Conservation (phyloP, 2,329 filamentous ascomycete species). For the Aaosphaeria arxii region DNA sequence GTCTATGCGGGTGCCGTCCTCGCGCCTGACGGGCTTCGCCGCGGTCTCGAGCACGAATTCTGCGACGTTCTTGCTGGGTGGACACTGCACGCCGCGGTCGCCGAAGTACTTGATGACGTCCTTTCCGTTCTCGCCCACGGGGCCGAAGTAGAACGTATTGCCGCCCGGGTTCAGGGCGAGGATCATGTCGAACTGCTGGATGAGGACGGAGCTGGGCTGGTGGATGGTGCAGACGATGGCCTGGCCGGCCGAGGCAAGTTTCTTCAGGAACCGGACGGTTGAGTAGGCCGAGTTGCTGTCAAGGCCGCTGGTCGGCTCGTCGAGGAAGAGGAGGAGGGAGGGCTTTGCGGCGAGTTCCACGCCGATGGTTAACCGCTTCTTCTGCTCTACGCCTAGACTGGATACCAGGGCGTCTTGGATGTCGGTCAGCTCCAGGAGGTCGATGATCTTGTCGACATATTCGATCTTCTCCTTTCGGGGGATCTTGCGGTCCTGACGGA, state of each 20-base stretch:
- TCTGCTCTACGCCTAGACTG: conserved; percentile 65
- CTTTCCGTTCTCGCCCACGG: conserved; percentile 64
- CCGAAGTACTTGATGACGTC: conserved; percentile 67
- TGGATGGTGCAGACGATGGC: conserved; percentile 74
- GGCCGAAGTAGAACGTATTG: conserved; percentile 72
- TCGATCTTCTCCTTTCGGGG: conserved; percentile 61
- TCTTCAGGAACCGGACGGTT: conserved; percentile 67
- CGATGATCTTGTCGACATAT: conserved; percentile 65
- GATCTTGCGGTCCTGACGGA: conserved; percentile 57
- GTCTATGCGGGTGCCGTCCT: conserved; percentile 57
- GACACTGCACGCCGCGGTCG: conserved; percentile 63
- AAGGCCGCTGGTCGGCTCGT: conserved; percentile 69
- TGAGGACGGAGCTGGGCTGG: conserved; percentile 66
- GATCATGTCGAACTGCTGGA: conserved; percentile 73
- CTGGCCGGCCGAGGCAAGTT: conserved; percentile 63
- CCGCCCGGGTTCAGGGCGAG: conserved; percentile 66
- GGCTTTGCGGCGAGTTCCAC: conserved; percentile 64
- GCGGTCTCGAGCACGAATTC: conserved; percentile 67
- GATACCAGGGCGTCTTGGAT: conserved; percentile 66
- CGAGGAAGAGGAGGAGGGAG: conserved; percentile 65
- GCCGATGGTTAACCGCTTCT: conserved; percentile 70
- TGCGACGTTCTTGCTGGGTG: conserved; percentile 63
- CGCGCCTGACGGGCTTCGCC: conserved; percentile 53
- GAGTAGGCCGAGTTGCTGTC: conserved; percentile 68
- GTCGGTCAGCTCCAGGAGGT: conserved; percentile 62